Evolutionary conservation across 2,329 filamentous ascomycete species (phyloP).

Genomic region (Arthrinium phaeospermum): DNA sequence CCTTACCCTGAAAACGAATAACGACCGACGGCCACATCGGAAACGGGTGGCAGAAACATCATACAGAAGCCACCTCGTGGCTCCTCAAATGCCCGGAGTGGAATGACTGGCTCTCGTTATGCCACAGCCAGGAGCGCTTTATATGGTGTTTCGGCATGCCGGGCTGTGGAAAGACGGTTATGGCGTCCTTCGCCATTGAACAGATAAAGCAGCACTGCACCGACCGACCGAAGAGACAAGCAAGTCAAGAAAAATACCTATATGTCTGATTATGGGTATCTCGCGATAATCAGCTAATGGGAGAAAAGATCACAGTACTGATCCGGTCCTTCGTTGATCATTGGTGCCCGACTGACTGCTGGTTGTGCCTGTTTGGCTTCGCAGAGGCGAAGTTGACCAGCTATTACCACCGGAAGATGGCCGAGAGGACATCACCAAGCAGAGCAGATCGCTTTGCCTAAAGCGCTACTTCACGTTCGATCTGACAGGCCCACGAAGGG

Average conservation of each 20-base stretch:
- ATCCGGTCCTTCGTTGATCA: too few relatives aligned
- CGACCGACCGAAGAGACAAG: not conserved
- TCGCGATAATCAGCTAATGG: too few relatives aligned
- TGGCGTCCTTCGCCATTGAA: slow-evolving; percentile 26
- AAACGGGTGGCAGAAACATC: not conserved
- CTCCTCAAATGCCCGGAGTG: not conserved
- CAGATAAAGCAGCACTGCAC: not conserved
- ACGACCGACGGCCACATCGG: not conserved
- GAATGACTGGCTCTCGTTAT: not conserved
- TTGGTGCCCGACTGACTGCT: too few relatives aligned
- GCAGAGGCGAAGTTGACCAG: too few relatives aligned
- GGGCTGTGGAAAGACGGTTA: slow-evolving; percentile 26
- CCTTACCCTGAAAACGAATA: not conserved
- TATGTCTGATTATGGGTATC: too few relatives aligned
- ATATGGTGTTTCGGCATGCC: not conserved
- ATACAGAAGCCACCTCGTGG: not conserved
- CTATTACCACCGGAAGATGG: too few relatives aligned
- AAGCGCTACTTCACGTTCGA: not conserved
- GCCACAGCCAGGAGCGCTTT: not conserved
- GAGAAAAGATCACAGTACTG: too few relatives aligned
- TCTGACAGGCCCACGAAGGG: too few relatives aligned
- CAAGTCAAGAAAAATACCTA: too few relatives aligned
- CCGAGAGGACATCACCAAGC: not conserved
- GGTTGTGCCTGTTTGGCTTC: too few relatives aligned
- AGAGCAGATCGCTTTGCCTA: not conserved